These are phyloP conservation scores for Penicillium sclerotigenum DNA, from an alignment of 2,329 filamentous ascomycete genomes.

Conservation along the genomic window DNA sequence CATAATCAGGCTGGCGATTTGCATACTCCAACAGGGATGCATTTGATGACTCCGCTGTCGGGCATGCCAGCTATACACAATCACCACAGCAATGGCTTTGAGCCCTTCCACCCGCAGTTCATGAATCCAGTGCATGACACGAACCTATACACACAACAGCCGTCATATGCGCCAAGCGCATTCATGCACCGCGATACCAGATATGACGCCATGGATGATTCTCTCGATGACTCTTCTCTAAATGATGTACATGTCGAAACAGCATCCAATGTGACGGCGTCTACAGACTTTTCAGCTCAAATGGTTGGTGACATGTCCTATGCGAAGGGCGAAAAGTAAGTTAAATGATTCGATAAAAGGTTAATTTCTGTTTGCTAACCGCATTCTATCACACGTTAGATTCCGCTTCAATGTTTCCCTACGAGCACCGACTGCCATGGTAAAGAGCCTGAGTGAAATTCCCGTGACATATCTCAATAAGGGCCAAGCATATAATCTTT, in stretches of 20 bases:
- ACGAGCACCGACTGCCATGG: conserved; percentile 95
- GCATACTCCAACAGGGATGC: conserved; percentile 73
- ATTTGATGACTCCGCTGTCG: conserved; percentile 78
- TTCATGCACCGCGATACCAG: conserved; percentile 78
- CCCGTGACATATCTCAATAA: conserved; percentile 98
- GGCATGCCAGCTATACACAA: conserved; percentile 61
- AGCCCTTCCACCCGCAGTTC: conserved; percentile 62
- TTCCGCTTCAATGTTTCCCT: conserved; percentile 89
- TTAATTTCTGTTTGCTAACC: conserved; percentile 12
- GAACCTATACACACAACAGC: conserved; percentile 65
- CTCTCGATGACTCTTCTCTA: conserved; percentile 64
- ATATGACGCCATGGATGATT: conserved; percentile 74
- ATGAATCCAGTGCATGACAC: conserved; percentile 61
- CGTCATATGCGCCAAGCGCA: conserved; percentile 68
- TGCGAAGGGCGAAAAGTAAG: conserved; percentile 53
- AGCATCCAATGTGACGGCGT: conserved; percentile 46
- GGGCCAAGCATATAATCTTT: conserved; percentile 87
- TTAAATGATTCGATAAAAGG: conserved; percentile 28
- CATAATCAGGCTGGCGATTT: conserved; percentile 82
- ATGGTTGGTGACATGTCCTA: conserved; percentile 24
- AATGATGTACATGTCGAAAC: conserved; percentile 54
- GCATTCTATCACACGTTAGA: conserved; percentile 35
- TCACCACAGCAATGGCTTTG: conserved; percentile 56
- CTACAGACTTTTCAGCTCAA: conserved; percentile 27
- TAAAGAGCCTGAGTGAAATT: conserved; percentile 78